Evolutionary conservation across 768 basidiomycete genomes (phyloP), one percentile per base, ranked within the genome.

Genomic region (Auricularia auricula-judae): DNA sequence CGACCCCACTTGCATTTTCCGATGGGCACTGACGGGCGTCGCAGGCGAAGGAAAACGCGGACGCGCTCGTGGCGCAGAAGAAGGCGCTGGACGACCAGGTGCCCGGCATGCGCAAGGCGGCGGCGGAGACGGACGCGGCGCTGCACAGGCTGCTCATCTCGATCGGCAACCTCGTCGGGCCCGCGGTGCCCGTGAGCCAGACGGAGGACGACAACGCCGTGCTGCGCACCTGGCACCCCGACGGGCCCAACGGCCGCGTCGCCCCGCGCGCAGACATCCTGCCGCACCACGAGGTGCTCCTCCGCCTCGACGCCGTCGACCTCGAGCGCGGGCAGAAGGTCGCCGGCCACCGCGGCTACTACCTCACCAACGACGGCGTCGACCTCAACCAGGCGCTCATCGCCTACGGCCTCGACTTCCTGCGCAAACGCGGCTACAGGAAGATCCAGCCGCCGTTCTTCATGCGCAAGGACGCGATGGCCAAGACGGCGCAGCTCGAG

Each of bases 391-490:
- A 95, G 74, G 97, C 97, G 0, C 80, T 99, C 60, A 90, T 98
- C 75, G 83, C 87, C 61, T 98, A 98, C 71, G 94, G 93, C 3
- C 86, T 99, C 68, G 91, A 98, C 72, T 99, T 95, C 75, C 80
- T 99, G 63, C 83, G 93, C 42, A 82, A 81, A 63, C 82, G 81
- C 35, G 86, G 84, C 0, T 98, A 91, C 83, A 96, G 87, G 78
- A 98, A 96, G 77, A 84, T 98, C 61, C 93, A 95, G 74, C 91
- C 95, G 3, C 97, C 97, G 0, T 99, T 97, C 80, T 88, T 99
- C 81, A 98, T 99, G 89, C 93, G 93, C 81, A 95, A 93, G 75
- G 91, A 95, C 29, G 82, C 90, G 70, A 99, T 99, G 97, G 86
- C 84, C 65, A 96, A 97, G 79, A 98, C 97, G 0, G 97, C 97